phyloP scores from a whole-genome alignment of 1,284 basidiomycete species.

The Ganoderma meredithae region DNA sequence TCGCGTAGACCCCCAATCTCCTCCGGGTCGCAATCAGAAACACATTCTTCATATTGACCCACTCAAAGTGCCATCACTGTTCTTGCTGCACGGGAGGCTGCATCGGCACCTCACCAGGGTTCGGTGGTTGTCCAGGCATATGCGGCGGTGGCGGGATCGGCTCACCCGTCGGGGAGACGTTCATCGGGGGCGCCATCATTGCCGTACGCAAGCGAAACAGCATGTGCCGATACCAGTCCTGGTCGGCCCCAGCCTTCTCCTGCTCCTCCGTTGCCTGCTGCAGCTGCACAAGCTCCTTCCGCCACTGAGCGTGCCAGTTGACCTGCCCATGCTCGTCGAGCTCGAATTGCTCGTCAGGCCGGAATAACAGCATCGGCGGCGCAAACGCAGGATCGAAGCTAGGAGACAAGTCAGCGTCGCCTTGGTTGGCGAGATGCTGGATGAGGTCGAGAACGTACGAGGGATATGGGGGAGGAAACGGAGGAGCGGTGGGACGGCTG shows the following conservation, averaged over 20 bases:
- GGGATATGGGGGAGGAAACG: constrained; percentile 64
- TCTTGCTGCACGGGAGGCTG: constrained; percentile 29
- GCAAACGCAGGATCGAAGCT: constrained; percentile 75
- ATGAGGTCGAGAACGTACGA: constrained; percentile 47
- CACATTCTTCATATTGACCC: background rate
- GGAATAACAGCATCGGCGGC: constrained; percentile 66
- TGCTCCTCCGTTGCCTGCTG: constrained; percentile 78
- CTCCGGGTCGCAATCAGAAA: background rate
- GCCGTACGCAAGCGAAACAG: constrained; percentile 72
- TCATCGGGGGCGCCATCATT: constrained; percentile 68
- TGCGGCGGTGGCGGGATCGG: constrained; percentile 48
- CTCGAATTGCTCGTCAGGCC: constrained; percentile 71
- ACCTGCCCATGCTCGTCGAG: constrained; percentile 79
- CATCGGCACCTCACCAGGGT: constrained; percentile 36
- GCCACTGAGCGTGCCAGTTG: constrained; percentile 79
- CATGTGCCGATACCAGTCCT: constrained; percentile 87
- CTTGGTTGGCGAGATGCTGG: background rate
- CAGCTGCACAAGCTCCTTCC: constrained; percentile 77
- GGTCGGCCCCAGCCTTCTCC: constrained; percentile 77
- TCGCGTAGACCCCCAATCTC: constrained; percentile 6
- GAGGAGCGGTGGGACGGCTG: constrained; percentile 51
- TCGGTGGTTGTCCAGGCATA: constrained; percentile 37
- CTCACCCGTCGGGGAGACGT: constrained; percentile 60
- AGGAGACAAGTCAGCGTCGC: constrained; percentile 7
- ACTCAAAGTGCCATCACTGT: constrained; percentile 18